Evolutionary conservation across 2,329 filamentous ascomycete species (phyloP).

Genomic region (Stagonosporopsis chrysanthemi): DNA sequence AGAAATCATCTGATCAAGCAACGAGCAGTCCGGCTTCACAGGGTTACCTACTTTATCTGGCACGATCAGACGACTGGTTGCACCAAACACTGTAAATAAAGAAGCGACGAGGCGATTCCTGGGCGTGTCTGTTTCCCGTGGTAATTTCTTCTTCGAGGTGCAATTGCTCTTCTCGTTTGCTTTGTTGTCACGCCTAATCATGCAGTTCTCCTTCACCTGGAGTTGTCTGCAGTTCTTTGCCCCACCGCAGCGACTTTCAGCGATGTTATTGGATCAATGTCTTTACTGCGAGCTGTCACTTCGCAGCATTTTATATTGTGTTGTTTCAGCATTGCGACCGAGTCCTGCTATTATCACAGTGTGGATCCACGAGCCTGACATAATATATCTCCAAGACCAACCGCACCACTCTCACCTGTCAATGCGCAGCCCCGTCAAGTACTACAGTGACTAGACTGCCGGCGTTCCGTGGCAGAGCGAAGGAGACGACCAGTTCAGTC

Average conservation of each 20-base stretch:
- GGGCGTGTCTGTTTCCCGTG: not conserved
- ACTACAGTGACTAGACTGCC: no score
- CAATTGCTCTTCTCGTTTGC: not conserved
- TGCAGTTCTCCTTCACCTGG: not conserved
- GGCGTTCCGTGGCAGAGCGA: no score
- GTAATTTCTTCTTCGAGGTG: not conserved
- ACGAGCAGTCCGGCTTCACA: not conserved
- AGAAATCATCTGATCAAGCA: not conserved
- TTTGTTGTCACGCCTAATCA: not conserved
- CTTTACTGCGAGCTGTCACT: not conserved
- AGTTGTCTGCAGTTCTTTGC: not conserved
- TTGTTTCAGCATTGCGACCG: not conserved
- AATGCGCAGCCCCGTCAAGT: not conserved
- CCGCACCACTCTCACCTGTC: no score
- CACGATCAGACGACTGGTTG: not conserved
- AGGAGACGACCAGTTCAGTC: not conserved
- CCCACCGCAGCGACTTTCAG: not conserved
- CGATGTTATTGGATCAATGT: not conserved
- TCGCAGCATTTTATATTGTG: not conserved
- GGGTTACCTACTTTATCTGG: not conserved
- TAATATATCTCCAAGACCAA: no score
- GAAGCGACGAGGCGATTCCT: not conserved
- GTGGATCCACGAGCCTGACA: no score
- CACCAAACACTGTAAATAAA: not conserved
- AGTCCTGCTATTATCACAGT: no score